phyloP scores from a whole-genome alignment of 2,329 filamentous ascomycete species.

The Fusarium guadeloupense region DNA sequence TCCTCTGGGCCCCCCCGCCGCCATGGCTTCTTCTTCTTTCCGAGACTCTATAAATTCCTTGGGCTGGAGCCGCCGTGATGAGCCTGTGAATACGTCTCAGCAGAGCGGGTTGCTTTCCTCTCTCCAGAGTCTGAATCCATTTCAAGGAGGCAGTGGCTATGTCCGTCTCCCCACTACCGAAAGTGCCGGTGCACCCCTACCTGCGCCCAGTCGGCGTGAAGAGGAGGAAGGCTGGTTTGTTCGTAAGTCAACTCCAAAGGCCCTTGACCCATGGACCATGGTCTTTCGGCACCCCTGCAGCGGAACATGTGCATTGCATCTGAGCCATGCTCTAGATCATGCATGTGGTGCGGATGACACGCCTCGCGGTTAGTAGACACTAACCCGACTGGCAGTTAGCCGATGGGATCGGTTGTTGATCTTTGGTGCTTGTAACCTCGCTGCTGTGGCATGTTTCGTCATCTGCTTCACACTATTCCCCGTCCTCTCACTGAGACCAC shows the following conservation, averaged over 20 bases:
- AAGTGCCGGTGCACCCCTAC: conserved; percentile 82
- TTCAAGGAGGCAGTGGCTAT: conserved; percentile 80
- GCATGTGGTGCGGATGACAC: conserved; percentile 56
- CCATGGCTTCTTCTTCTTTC: conserved; percentile 89
- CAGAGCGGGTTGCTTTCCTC: conserved; percentile 80
- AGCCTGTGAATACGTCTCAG: conserved; percentile 75
- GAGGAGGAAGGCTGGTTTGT: conserved; percentile 97
- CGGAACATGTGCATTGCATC: conserved; percentile 57
- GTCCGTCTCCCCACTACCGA: conserved; percentile 90
- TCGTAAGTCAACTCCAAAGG: conserved; percentile 70
- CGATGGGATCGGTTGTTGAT: conserved; percentile 95
- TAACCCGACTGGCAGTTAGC: conserved; percentile 74
- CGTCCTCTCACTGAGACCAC: conserved; percentile 78
- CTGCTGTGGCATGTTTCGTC: conserved; percentile 89
- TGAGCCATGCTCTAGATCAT: conserved; percentile 48
- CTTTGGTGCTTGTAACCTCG: conserved; percentile 90
- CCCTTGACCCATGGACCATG: conserved; percentile 33
- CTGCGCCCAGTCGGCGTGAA: conserved; percentile 83
- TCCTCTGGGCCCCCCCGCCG: conserved; percentile 26
- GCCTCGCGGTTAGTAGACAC: conserved; percentile 53
- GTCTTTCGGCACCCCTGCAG: conserved; percentile 53
- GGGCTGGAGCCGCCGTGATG: conserved; percentile 90
- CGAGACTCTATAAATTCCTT: conserved; percentile 94
- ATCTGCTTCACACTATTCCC: conserved; percentile 93
- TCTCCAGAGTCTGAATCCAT: conserved; percentile 87